Base-by-base conservation (phyloP, 2,329 filamentous ascomycete species). In the Pyrenochaeta sp. region DNA sequence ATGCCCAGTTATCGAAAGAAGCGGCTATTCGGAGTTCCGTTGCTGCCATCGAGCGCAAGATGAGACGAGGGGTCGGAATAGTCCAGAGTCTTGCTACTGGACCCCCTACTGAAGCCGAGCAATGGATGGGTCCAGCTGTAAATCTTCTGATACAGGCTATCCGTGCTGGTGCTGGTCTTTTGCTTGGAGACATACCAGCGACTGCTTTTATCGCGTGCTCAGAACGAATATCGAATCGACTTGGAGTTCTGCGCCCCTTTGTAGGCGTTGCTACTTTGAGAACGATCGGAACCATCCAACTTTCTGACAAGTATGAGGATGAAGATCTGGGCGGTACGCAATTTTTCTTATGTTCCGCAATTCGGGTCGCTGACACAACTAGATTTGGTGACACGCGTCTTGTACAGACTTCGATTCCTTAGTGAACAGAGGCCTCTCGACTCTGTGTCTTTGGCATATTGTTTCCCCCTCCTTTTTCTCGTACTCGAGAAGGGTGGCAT, bases 341-440 rank as follows among this genome's bases (percentile, higher is more conserved):
- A n/a, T n/a, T n/a, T n/a, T n/a, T n/a, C n/a, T n/a, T n/a, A n/a
- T n/a, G n/a, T n/a, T n/a, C n/a, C n/a, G n/a, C n/a, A n/a, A n/a
- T n/a, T n/a, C n/a, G n/a, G n/a, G n/a, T n/a, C n/a, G 26, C 59
- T 65, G 56, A 64, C 14, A 34, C 13, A 27, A 30, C 35, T 77
- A 52, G 73, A 78, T 44, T 82, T 97, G 9, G 81, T 96, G 9
- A 96, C 93, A 3, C 84, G 94, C 69, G 85, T 97, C 1, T 77
- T 99, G 4, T 97, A 97, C 70, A 87, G 93, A 34, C 77, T 99
- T 39, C 87, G 92, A 11, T 96, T 96, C 68, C 82, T 92, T 24
- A 88, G 89, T 38, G 94, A 97, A 68, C 93, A 97, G 69, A 84
- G 92, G n/a, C 91, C 93, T 0, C 91, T 99, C 58, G 94, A 99